A percentile compares a stretch with the other conserved stretches of the same genome.
phyloP scores from a whole-genome alignment of 2,329 filamentous ascomycete species.

The Neobulgaria alba region DNA sequence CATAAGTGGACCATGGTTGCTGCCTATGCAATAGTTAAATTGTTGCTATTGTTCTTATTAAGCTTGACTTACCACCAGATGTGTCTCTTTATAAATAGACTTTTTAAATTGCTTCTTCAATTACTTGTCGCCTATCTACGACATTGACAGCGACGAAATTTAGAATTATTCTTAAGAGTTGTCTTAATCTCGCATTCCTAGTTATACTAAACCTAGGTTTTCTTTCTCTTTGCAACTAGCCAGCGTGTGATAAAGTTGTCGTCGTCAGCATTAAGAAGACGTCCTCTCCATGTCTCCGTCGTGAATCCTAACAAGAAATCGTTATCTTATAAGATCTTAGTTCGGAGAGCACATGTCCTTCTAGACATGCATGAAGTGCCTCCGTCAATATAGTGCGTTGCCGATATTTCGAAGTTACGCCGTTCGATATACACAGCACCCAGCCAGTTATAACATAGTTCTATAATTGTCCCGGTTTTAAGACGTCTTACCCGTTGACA shows the following conservation, averaged over 20 bases:
- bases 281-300: conserved; percentile 77
- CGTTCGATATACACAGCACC: conserved; percentile 83
- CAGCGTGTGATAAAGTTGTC: conserved; percentile 95
- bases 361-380: conserved; percentile 89
- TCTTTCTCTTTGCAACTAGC: conserved; percentile 82
- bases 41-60: not conserved
- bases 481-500: conserved; percentile 51
- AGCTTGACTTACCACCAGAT: no score
- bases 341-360: conserved; percentile 51
- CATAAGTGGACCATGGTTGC: no score
- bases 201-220: conserved; percentile 88
- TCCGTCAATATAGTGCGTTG: conserved; percentile 84
- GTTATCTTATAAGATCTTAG: no score
- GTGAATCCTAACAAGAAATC: conserved; percentile 57
- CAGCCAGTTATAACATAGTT: conserved; percentile 70
- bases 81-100: no score
- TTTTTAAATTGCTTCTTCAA: conserved; percentile 91
- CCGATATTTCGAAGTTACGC: conserved; percentile 88
- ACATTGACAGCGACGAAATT: conserved; percentile 86
- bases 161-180: conserved; percentile 74
- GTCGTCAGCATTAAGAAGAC: conserved; percentile 84
- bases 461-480: conserved; percentile 47
- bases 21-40: no score
- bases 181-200: conserved; percentile 81
- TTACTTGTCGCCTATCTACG: conserved; percentile 89